Conservation (phyloP, 495 filamentous ascomycete species). For the Lineolata rhizophorae region DNA sequence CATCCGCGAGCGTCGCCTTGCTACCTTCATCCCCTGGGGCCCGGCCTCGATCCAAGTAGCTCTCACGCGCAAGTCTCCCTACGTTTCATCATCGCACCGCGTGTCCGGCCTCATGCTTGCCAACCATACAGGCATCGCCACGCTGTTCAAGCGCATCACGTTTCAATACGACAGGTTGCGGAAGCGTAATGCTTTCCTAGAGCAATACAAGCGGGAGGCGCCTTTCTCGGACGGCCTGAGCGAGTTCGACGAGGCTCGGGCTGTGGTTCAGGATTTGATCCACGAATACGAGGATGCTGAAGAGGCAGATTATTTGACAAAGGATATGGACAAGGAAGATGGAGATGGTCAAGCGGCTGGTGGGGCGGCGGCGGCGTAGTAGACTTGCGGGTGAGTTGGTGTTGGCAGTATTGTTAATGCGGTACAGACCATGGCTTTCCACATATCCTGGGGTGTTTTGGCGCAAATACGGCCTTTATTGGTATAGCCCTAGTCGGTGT, state of each 20-base stretch:
- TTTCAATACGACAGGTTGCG: slow-evolving; percentile 76
- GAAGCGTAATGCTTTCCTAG: slow-evolving; percentile 91
- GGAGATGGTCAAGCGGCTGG: too few relatives aligned
- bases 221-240: slow-evolving; percentile 77
- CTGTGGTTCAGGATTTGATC: slow-evolving; percentile 72
- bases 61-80: slow-evolving; percentile 86
- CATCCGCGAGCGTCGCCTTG: slow-evolving; percentile 81
- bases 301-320: slow-evolving; percentile 51
- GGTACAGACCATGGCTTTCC: too few relatives aligned
- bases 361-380: too few relatives aligned
- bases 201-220: slow-evolving; percentile 82
- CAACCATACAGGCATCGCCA: slow-evolving; percentile 94
- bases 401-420: too few relatives aligned
- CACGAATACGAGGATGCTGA: slow-evolving; percentile 93
- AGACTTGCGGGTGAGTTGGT: too few relatives aligned
- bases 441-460: too few relatives aligned
- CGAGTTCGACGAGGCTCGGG: slow-evolving; percentile 85
- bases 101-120: slow-evolving; percentile 95
- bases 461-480: too few relatives aligned
- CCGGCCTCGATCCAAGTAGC: slow-evolving; percentile 95
- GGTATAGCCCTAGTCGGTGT: too few relatives aligned
- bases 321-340: too few relatives aligned
- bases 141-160: slow-evolving; percentile 85
- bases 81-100: slow-evolving; percentile 71
- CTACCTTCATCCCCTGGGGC: slow-evolving; percentile 98